Percentiles rank a stretch among this genome's conserved stretches.
Conservation (phyloP, 768 basidiomycete species). For the Suillus hirtellus region DNA sequence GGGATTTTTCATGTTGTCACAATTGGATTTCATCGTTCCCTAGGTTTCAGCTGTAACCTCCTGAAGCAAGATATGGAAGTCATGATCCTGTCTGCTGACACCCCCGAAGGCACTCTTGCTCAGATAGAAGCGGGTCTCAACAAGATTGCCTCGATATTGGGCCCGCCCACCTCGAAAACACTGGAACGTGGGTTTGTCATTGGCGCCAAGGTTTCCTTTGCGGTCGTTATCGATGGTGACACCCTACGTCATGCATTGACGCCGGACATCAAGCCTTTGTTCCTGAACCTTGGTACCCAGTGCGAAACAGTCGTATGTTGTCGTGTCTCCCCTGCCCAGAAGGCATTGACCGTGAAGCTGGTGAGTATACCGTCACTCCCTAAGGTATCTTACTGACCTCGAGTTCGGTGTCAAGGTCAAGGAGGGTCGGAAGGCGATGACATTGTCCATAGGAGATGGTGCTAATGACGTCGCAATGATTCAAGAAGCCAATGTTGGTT, state of each 20-base stretch:
- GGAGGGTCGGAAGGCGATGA: constrained; percentile 95
- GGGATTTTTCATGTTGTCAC: constrained; percentile 8
- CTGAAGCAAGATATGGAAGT: constrained; percentile 94
- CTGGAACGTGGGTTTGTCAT: constrained; percentile 65
- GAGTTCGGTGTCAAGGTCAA: constrained; percentile 63
- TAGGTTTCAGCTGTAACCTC: constrained; percentile 89
- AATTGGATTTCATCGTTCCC: constrained; percentile 4
- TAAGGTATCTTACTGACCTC: constrained; percentile 10
- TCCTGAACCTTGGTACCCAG: constrained; percentile 90
- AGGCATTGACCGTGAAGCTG: constrained; percentile 93
- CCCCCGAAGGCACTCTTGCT: constrained; percentile 67
- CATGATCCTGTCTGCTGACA: constrained; percentile 93
- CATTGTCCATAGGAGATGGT: constrained; percentile 93
- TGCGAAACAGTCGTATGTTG: constrained; percentile 99
- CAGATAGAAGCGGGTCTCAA: constrained; percentile 93
- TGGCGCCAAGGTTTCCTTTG: constrained; percentile 75
- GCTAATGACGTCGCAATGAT: constrained; percentile 99
- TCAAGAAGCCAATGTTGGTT: constrained; percentile 97
- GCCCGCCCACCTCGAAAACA: constrained; percentile 66
- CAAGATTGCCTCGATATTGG: constrained; percentile 87
- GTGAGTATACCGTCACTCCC: constrained; percentile 42
- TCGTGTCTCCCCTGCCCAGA: constrained; percentile 96
- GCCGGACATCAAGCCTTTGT: constrained; percentile 76
- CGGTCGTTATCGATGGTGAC: constrained; percentile 96
- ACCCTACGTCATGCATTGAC: constrained; percentile 82